Percentiles rank a stretch among this genome's conserved stretches.
These are phyloP conservation scores for Pseudovirgaria hyperparasitica DNA, from an alignment of 2,329 filamentous ascomycete genomes.

Conservation along the genomic window DNA sequence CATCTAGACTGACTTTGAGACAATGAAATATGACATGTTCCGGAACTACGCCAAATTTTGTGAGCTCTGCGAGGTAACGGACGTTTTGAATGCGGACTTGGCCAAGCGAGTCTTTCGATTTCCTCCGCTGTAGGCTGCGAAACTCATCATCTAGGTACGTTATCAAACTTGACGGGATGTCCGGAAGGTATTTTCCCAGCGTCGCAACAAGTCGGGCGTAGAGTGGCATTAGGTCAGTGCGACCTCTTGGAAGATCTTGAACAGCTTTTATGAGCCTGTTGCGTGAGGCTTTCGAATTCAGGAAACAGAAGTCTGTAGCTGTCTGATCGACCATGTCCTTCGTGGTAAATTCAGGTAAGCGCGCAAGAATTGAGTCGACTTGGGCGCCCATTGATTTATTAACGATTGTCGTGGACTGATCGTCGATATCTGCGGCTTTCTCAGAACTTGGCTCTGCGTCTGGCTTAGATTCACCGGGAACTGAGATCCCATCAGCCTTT, in stretches of 20 bases:
- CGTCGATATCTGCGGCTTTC: constrained; percentile 52
- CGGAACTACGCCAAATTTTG: constrained; percentile 94
- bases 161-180: constrained; percentile 84
- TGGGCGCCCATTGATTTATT: constrained; percentile 98
- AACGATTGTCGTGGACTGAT: constrained; percentile 83
- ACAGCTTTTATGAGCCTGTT: constrained; percentile 88
- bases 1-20: constrained; percentile 90
- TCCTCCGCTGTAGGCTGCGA: constrained; percentile 86
- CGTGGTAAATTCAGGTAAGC: constrained; percentile 79
- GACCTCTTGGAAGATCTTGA: constrained; percentile 88
- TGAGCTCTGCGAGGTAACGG: constrained; percentile 92
- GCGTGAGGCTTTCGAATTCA: constrained; percentile 95
- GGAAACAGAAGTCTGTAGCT: constrained; percentile 92
- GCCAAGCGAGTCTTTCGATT: constrained; percentile 93
- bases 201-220: constrained; percentile 93
- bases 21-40: constrained; percentile 99
- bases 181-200: constrained; percentile 83
- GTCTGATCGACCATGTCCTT: constrained; percentile 88
- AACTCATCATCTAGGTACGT: constrained; percentile 94
- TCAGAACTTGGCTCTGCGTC: constrained; percentile 23
- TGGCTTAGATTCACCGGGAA: constrained; percentile 33
- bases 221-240: constrained; percentile 76
- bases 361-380: constrained; percentile 77
- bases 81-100: constrained; percentile 91
- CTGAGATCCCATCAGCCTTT: constrained; percentile 56